These are phyloP conservation scores for Tricharina praecox DNA, from an alignment of 495 filamentous ascomycete genomes.

Conservation along the genomic window DNA sequence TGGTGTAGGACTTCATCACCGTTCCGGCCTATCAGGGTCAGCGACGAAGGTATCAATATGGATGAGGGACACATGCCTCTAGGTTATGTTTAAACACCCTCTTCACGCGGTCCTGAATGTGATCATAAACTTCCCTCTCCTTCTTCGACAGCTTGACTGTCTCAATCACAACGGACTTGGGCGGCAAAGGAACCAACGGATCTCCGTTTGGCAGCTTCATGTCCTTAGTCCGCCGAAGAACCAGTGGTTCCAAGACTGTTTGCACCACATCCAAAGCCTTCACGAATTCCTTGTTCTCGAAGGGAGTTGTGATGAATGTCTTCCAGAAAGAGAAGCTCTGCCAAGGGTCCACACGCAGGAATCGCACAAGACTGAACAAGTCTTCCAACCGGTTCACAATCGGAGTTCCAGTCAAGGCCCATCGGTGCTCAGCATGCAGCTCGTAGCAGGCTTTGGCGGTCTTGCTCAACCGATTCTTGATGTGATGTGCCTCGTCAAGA, in stretches of 20 bases:
- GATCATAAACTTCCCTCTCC: slow-evolving; percentile 81
- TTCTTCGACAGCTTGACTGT: slow-evolving; percentile 66
- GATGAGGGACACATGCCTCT: slow-evolving; percentile 31
- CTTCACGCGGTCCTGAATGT: slow-evolving; percentile 69
- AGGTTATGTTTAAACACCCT: slow-evolving; percentile 67
- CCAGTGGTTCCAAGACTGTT: slow-evolving; percentile 84
- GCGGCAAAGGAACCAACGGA: slow-evolving; percentile 72
- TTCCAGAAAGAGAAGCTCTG: slow-evolving; percentile 98
- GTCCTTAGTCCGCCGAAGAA: slow-evolving; percentile 87
- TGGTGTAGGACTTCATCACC: slow-evolving; percentile 81
- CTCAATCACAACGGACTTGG: slow-evolving; percentile 62
- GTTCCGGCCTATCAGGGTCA: slow-evolving; percentile 50
- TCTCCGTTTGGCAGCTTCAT: slow-evolving; percentile 91
- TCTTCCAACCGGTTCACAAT: slow-evolving; percentile 96
- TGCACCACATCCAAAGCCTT: slow-evolving; percentile 92
- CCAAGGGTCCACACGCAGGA: slow-evolving; percentile 90
- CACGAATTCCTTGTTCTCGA: slow-evolving; percentile 85
- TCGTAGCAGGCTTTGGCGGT: slow-evolving; percentile 88
- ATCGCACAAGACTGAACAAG: slow-evolving; percentile 84
- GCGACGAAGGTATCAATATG: too few relatives aligned
- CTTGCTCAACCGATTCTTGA: slow-evolving; percentile 73
- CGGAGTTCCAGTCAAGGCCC: slow-evolving; percentile 87
- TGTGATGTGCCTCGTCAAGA: slow-evolving; percentile 83
- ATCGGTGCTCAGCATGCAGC: slow-evolving; percentile 65
- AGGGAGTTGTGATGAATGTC: slow-evolving; percentile 93